Conservation (phyloP, 1,139 yeast species). For the Kodamaea plutei region DNA sequence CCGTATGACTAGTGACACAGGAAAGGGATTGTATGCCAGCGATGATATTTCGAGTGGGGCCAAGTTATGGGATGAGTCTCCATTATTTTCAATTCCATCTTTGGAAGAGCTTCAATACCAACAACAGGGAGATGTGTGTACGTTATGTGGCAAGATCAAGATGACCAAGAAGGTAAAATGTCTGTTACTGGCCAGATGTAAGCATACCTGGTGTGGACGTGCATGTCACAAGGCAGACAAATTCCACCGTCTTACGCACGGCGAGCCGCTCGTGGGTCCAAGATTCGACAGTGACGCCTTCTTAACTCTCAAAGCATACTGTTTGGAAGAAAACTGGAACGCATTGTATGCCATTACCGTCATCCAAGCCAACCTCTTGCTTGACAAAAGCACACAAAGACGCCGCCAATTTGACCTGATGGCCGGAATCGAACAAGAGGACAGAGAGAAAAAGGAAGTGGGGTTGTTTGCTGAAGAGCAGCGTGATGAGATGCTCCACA, state of each 20-base stretch:
- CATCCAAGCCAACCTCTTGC: slow-evolving; percentile 44
- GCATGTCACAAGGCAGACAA: slow-evolving; percentile 55
- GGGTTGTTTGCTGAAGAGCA: slow-evolving; percentile 49
- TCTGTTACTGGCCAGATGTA: slow-evolving; percentile 64
- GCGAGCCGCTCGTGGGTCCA: slow-evolving; percentile 8
- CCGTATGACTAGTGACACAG: slow-evolving; percentile 40
- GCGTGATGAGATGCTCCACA: slow-evolving; percentile 57
- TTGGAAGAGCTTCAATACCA: slow-evolving; percentile 63
- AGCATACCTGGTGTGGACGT: slow-evolving; percentile 68
- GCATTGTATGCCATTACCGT: slow-evolving; percentile 65
- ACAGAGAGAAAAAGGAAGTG: slow-evolving; percentile 39
- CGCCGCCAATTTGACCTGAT: slow-evolving; percentile 50
- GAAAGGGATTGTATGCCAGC: slow-evolving; percentile 50
- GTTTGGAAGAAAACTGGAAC: slow-evolving; percentile 63
- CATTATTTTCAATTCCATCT: slow-evolving; percentile 68
- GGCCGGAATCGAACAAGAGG: slow-evolving; percentile 68
- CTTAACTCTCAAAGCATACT: slow-evolving; percentile 54
- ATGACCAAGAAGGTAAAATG: slow-evolving; percentile 35
- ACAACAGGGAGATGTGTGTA: slow-evolving; percentile 68
- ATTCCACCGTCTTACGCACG: slow-evolving; percentile 20
- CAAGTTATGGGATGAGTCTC: slow-evolving; percentile 56
- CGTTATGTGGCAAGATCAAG: slow-evolving; percentile 69
- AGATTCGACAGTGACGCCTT: slow-evolving; percentile 48
- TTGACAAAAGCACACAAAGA: slow-evolving; percentile 40
- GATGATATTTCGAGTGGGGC: slow-evolving; percentile 45